Evolutionary conservation across 331 rosid genomes (phyloP).

Genomic region (Erythrophleum ivorense): DNA sequence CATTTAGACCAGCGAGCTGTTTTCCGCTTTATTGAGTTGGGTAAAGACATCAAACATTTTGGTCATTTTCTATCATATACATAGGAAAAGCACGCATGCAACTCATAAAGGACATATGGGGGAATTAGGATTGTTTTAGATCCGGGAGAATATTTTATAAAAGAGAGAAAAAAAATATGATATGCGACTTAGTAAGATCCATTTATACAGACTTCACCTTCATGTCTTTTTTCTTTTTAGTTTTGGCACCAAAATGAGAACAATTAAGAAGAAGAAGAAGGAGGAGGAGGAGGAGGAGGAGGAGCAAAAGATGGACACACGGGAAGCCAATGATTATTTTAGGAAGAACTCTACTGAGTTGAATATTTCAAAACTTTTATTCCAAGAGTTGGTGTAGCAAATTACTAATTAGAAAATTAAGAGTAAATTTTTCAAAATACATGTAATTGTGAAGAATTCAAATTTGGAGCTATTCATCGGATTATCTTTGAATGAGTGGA

Average conservation of each 20-base stretch:
- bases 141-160: too few species aligned
- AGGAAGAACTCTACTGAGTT: background rate
- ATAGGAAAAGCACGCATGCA: background rate
- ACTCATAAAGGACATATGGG: background rate
- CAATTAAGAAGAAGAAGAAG: background rate
- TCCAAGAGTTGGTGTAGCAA: background rate
- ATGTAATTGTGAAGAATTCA: background rate
- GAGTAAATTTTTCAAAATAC: background rate
- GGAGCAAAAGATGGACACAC: background rate
- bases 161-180: too few species aligned
- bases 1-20: constrained; percentile 36
- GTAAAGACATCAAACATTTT: constrained; percentile 31
- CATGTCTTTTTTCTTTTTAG: background rate
- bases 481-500: too few species aligned
- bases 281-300: too few species aligned
- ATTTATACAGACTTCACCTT: too few species aligned
- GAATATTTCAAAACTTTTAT: background rate
- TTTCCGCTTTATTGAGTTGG: constrained; percentile 19
- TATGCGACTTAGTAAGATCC: too few species aligned
- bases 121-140: too few species aligned
- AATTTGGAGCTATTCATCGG: too few species aligned
- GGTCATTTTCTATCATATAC: background rate
- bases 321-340: background rate
- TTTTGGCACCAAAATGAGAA: background rate
- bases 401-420: too few species aligned